Evolutionary conservation across 1,139 yeast species (phyloP).

Genomic region (Oligophagozyma castellii): DNA sequence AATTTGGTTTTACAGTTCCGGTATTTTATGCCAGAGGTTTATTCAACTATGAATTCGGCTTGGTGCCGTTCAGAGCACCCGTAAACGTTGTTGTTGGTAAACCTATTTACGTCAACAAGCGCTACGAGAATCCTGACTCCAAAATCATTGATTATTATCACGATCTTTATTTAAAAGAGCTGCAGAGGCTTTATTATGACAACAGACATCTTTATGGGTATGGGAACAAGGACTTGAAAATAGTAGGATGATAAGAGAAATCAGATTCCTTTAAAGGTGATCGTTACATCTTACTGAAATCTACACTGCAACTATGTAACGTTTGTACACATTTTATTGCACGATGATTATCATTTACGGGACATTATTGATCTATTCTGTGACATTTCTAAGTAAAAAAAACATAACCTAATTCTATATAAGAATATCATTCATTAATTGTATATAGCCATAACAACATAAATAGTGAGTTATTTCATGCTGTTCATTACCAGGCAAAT

Average conservation of each 20-base stretch:
- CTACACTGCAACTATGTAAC: no score
- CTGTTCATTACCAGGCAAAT: conserved; percentile 67
- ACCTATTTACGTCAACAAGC: conserved; percentile 58
- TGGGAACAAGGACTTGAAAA: conserved; percentile 31
- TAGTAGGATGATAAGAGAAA: no score
- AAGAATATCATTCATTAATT: background rate
- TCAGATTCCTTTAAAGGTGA: no score
- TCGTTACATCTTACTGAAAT: no score
- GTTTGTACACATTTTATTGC: no score
- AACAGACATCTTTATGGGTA: conserved; percentile 50
- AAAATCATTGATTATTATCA: conserved; percentile 60
- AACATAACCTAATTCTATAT: conserved; percentile 1
- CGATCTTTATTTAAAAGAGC: conserved; percentile 50
- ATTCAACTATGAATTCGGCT: conserved; percentile 84
- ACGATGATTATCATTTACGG: no score
- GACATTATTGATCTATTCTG: no score
- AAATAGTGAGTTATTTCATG: background rate
- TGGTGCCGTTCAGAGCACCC: conserved; percentile 73
- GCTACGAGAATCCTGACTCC: conserved; percentile 31
- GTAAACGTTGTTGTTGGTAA: conserved; percentile 70
- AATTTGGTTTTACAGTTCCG: conserved; percentile 75
- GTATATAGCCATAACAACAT: background rate
- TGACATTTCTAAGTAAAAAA: conserved; percentile 1
- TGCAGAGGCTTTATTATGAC: conserved; percentile 52
- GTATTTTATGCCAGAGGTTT: conserved; percentile 87